Evolutionary conservation across 1,284 basidiomycete species (phyloP).

Genomic region (Nidula niveotomentosa): DNA sequence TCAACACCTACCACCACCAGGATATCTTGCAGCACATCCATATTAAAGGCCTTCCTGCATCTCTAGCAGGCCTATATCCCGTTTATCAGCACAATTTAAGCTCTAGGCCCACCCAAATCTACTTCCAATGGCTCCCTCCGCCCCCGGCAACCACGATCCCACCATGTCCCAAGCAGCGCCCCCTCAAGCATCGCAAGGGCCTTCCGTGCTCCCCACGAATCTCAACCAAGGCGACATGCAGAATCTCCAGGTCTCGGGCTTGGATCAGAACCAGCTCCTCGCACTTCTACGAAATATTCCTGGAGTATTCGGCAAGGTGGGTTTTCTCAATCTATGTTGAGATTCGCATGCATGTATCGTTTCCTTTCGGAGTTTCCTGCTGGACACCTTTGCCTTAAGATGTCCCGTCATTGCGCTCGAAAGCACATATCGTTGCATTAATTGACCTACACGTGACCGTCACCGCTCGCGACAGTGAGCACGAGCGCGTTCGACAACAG

Average conservation of each 20-base stretch:
- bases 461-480: slow-evolving; percentile 33
- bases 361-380: slow-evolving; percentile 5
- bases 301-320: slow-evolving; percentile 43
- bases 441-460: slow-evolving; percentile 40
- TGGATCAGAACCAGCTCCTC: slow-evolving; percentile 52
- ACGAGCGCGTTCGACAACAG: slow-evolving; percentile 31
- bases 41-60: neutral
- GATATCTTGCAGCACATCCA: neutral
- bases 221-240: slow-evolving; percentile 21
- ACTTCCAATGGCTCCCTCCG: slow-evolving; percentile 20
- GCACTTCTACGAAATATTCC: slow-evolving; percentile 49
- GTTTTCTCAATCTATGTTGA: slow-evolving; percentile 10
- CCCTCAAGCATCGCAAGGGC: slow-evolving; percentile 22
- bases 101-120: neutral
- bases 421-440: slow-evolving; percentile 16
- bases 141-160: slow-evolving; percentile 28
- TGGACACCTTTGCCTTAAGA: slow-evolving; percentile 5
- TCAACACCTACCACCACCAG: neutral
- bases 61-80: neutral
- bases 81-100: too few relatives aligned
- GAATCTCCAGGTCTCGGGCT: slow-evolving; percentile 21
- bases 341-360: slow-evolving; percentile 3
- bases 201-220: slow-evolving; percentile 17
- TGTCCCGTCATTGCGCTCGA: slow-evolving; percentile 6
- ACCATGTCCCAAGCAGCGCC: slow-evolving; percentile 25